Percentiles rank a stretch among this genome's conserved stretches.
phyloP scores from a whole-genome alignment of 345 rosid genomes.

The Brassica napus region DNA sequence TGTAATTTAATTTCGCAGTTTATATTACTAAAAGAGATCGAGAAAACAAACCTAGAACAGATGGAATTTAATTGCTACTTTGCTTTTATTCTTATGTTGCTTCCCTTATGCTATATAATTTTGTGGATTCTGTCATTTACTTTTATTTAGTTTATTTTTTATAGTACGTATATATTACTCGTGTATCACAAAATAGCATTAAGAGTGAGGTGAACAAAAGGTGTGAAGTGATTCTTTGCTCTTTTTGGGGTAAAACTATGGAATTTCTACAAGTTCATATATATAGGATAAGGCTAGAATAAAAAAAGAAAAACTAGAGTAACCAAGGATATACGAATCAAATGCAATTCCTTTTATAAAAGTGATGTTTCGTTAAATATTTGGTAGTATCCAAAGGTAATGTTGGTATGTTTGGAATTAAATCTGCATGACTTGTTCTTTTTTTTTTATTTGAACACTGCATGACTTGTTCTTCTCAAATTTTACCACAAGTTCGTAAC shows the following conservation, averaged over 20 bases:
- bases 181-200: not conserved
- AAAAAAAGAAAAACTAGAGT: not conserved
- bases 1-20: not conserved
- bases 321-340: not conserved
- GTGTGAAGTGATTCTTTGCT: slow-evolving; percentile 35
- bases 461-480: not conserved
- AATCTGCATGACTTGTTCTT: not conserved
- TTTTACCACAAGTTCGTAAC: not conserved
- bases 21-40: slow-evolving; percentile 1
- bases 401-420: not conserved
- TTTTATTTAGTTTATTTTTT: slow-evolving; percentile 15
- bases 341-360: not conserved
- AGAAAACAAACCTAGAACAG: slow-evolving; percentile 4
- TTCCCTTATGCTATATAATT: slow-evolving; percentile 16
- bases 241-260: slow-evolving; percentile 24
- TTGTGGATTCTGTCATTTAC: slow-evolving; percentile 29
- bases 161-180: not conserved
- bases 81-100: slow-evolving; percentile 38
- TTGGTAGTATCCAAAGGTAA: not conserved
- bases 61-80: slow-evolving; percentile 20
- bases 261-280: not conserved
- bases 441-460: not conserved
- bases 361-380: not conserved
- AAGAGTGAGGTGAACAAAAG: slow-evolving; percentile 45
- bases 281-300: slow-evolving; percentile 15